A percentile compares a stretch with the other conserved stretches of the same genome.
These are phyloP conservation scores for Pyracantha coccinea DNA, from an alignment of 331 rosid genomes.

Conservation along the genomic window DNA sequence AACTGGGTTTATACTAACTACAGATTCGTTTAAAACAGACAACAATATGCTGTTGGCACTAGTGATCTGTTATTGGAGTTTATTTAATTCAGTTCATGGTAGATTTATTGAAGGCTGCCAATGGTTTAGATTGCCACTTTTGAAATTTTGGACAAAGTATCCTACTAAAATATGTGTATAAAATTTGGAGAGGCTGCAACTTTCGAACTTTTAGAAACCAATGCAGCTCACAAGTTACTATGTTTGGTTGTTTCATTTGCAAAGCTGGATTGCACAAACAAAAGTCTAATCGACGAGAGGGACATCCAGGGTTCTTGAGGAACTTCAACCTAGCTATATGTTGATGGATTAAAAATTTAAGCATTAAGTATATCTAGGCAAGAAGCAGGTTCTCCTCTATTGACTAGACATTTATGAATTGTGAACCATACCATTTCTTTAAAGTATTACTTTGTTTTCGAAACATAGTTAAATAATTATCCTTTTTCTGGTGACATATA, in stretches of 20 bases:
- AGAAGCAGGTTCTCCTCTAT: constrained; percentile 44
- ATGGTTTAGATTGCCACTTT: constrained; percentile 22
- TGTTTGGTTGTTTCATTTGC: constrained; percentile 12
- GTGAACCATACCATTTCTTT: constrained; percentile 38
- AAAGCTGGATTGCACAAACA: constrained; percentile 44
- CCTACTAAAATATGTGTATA: not conserved
- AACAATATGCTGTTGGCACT: constrained; percentile 85
- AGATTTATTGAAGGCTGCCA: constrained; percentile 7
- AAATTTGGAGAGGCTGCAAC: not conserved
- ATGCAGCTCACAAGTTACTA: constrained; percentile 10
- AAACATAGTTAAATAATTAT: no score
- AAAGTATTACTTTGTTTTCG: not conserved
- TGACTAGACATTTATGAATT: constrained; percentile 39
- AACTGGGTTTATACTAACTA: constrained; percentile 26
- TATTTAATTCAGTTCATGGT: constrained; percentile 22
- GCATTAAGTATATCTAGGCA: constrained; percentile 11
- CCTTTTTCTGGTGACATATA: no score
- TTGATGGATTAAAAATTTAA: no score
- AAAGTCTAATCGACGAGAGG: constrained; percentile 13
- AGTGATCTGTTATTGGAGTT: constrained; percentile 23
- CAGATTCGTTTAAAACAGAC: constrained; percentile 41
- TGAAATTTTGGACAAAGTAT: constrained; percentile 12
- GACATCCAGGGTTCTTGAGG: constrained; percentile 1
- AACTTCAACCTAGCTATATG: not conserved
- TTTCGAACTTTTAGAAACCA: constrained; percentile 10